phyloP scores from a whole-genome alignment of 1,284 basidiomycete genomes.

The Ganoderma sinense region DNA sequence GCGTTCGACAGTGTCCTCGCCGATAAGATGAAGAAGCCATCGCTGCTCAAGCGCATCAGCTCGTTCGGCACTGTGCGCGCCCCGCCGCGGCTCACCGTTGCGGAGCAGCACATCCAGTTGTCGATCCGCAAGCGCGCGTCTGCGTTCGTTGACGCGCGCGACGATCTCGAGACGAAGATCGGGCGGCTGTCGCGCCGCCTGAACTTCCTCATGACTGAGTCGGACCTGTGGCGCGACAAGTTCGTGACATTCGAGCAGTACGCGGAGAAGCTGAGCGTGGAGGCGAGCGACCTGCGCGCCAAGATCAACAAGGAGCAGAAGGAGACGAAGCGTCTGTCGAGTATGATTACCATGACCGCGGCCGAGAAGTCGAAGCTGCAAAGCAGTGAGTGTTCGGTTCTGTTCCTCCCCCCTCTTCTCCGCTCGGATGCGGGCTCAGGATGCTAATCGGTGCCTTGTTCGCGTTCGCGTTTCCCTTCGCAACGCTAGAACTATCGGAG shows the following conservation, averaged over 20 bases:
- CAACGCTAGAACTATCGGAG: slow-evolving; percentile 64
- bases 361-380: slow-evolving; percentile 81
- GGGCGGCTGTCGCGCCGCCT: slow-evolving; percentile 82
- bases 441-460: slow-evolving; percentile 23
- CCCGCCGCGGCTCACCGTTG: slow-evolving; percentile 76
- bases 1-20: slow-evolving; percentile 90
- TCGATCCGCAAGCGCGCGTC: slow-evolving; percentile 90
- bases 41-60: slow-evolving; percentile 86
- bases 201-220: slow-evolving; percentile 92
- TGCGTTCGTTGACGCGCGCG: slow-evolving; percentile 92
- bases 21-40: slow-evolving; percentile 92
- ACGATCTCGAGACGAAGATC: slow-evolving; percentile 91
- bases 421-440: neutral
- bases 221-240: slow-evolving; percentile 89
- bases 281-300: slow-evolving; percentile 80
- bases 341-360: slow-evolving; percentile 77
- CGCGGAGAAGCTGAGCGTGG: slow-evolving; percentile 87
- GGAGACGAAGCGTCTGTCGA: slow-evolving; percentile 84
- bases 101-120: slow-evolving; percentile 84
- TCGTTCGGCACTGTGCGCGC: slow-evolving; percentile 76
- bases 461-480: neutral
- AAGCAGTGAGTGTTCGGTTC: slow-evolving; percentile 57
- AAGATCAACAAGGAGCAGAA: slow-evolving; percentile 91
- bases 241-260: slow-evolving; percentile 92
- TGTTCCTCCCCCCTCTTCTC: slow-evolving; percentile 10